Conservation (phyloP, 192 early-diverging fungal genomes). For the Podila epicladia region DNA sequence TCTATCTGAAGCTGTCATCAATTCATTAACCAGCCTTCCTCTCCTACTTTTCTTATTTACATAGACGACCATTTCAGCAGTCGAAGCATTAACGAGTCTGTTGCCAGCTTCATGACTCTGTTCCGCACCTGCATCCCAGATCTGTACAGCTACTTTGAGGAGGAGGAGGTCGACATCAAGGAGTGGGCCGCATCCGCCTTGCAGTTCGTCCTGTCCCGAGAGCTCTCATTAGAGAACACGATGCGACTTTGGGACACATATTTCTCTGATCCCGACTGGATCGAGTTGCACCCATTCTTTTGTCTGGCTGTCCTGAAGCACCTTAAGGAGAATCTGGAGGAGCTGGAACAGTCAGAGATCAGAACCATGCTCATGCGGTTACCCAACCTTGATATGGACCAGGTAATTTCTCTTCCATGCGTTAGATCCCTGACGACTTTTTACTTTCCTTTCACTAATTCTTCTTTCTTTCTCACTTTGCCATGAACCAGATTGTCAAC, state of each 20-base stretch:
- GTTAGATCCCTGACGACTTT: not conserved
- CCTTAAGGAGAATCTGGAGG: constrained; percentile 84
- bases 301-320: constrained; percentile 82
- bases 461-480: constrained; percentile 3
- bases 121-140: constrained; percentile 88
- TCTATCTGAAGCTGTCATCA: not conserved
- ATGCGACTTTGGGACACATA: constrained; percentile 92
- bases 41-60: not conserved
- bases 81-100: constrained; percentile 74
- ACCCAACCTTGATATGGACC: constrained; percentile 75
- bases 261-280: constrained; percentile 78
- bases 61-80: constrained; percentile 75
- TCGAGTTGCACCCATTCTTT: constrained; percentile 86
- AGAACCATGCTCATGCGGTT: constrained; percentile 82
- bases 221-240: constrained; percentile 83
- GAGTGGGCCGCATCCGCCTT: constrained; percentile 90
- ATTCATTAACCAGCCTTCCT: not conserved
- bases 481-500: constrained; percentile 61
- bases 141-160: constrained; percentile 93
- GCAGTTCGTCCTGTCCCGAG: constrained; percentile 79
- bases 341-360: constrained; percentile 92
- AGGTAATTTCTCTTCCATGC: constrained; percentile 40
- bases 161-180: constrained; percentile 91
- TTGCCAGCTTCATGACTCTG: constrained; percentile 88
- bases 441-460: not conserved